Percentiles rank a stretch among this genome's conserved stretches.
These are phyloP conservation scores for Coprinellus aureogranulatus DNA, from an alignment of 768 basidiomycete genomes.

Conservation along the genomic window DNA sequence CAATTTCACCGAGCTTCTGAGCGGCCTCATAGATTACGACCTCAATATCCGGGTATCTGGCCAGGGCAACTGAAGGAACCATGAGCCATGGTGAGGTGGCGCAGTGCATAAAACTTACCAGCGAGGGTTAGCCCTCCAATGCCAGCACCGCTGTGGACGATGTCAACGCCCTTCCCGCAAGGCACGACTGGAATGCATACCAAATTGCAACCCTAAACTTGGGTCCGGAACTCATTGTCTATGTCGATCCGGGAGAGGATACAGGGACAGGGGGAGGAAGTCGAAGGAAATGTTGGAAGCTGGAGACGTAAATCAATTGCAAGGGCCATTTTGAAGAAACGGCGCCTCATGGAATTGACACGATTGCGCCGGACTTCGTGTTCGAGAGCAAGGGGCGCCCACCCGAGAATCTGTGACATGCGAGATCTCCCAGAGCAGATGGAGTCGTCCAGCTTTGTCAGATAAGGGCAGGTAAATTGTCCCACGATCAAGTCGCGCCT, in stretches of 20 bases:
- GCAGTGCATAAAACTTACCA: slow-evolving; percentile 19
- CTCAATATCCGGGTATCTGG: slow-evolving; percentile 51
- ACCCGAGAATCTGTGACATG: slow-evolving; percentile 42
- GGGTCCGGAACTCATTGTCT: slow-evolving; percentile 27
- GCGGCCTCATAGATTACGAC: slow-evolving; percentile 58
- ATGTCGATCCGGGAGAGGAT: slow-evolving; percentile 12
- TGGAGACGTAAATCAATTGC: slow-evolving; percentile 20
- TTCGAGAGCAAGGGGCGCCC: slow-evolving; percentile 31
- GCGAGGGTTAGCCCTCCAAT: slow-evolving; percentile 49
- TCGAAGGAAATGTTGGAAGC: slow-evolving; percentile 13
- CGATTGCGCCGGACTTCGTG: slow-evolving; percentile 45
- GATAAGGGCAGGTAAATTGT: slow-evolving; percentile 33
- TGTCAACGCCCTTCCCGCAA: slow-evolving; percentile 14
- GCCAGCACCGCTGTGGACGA: slow-evolving; percentile 44
- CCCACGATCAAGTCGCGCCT: slow-evolving; percentile 45
- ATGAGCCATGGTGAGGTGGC: slow-evolving; percentile 5
- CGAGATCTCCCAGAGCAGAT: slow-evolving; percentile 33
- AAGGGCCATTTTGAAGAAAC: slow-evolving; percentile 36
- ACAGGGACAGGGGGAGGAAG: slow-evolving; percentile 1
- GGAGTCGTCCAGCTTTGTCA: slow-evolving; percentile 27
- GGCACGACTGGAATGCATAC: slow-evolving; percentile 31
- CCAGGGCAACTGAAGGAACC: slow-evolving; percentile 36
- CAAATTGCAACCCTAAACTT: slow-evolving; percentile 55
- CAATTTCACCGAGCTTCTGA: slow-evolving; percentile 47
- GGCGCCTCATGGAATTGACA: slow-evolving; percentile 31